phyloP scores from a whole-genome alignment of 768 basidiomycete genomes.

The Leccinum truebloodii region DNA sequence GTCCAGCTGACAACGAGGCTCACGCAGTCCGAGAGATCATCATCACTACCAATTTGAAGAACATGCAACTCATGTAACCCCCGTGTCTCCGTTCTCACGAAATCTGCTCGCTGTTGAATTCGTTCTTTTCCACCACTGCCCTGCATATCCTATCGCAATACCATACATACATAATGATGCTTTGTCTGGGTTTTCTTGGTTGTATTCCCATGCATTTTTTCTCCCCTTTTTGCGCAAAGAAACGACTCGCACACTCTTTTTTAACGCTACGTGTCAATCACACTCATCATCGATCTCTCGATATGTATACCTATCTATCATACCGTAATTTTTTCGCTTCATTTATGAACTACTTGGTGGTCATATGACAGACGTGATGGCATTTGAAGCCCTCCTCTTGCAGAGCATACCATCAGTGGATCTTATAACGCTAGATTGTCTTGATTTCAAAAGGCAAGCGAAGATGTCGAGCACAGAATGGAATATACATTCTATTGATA shows the following conservation, averaged over 20 bases:
- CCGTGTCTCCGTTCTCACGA: conserved; percentile 1
- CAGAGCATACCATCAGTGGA: too few relatives aligned
- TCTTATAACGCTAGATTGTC: not conserved
- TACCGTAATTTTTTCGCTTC: conserved; percentile 10
- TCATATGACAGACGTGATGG: not conserved
- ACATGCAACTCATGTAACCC: conserved; percentile 41
- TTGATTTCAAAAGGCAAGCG: not conserved
- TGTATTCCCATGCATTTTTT: conserved; percentile 16
- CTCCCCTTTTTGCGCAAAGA: conserved; percentile 9
- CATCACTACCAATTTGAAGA: conserved; percentile 63
- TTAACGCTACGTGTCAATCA: conserved; percentile 6
- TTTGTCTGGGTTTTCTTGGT: conserved; percentile 11
- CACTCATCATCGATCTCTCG: not conserved
- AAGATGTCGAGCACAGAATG: not conserved
- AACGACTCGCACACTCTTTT: conserved; percentile 16
- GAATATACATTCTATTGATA: conserved; percentile 20
- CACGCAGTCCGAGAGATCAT: conserved; percentile 67
- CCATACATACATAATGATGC: conserved; percentile 1
- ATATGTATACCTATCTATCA: conserved; percentile 31
- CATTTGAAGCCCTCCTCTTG: not conserved
- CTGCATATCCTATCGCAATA: conserved; percentile 19
- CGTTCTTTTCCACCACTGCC: conserved; percentile 3
- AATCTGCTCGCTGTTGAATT: conserved; percentile 10
- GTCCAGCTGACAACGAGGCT: conserved; percentile 4
- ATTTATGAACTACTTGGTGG: conserved; percentile 2